Evolutionary conservation across 108 stramenopile genomes (phyloP).

Genomic region (Schizochytrium sp.): DNA sequence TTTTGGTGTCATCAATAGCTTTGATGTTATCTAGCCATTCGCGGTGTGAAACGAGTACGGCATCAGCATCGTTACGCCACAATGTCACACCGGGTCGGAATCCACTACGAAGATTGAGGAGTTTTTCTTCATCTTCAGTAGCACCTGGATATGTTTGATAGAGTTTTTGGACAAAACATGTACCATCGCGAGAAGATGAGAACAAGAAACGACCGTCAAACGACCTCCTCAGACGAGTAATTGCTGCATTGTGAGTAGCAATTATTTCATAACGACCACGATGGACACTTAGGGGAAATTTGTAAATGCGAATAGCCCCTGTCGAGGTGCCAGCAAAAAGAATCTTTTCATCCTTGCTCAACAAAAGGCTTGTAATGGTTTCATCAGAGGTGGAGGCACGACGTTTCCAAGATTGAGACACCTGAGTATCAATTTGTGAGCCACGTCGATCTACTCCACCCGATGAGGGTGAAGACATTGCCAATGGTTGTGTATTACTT

Average conservation of each 20-base stretch:
- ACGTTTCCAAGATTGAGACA: neutral
- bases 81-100: neutral
- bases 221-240: slow-evolving; percentile 42
- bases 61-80: slow-evolving; percentile 36
- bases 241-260: slow-evolving; percentile 5
- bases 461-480: neutral
- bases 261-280: neutral
- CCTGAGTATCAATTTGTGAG: neutral
- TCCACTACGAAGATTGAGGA: slow-evolving; percentile 24
- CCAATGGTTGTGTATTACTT: neutral
- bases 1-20: slow-evolving; percentile 1
- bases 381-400: neutral
- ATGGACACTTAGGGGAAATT: slow-evolving; percentile 60
- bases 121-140: neutral
- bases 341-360: slow-evolving; percentile 55
- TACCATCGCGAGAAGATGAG: slow-evolving; percentile 64
- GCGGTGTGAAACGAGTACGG: slow-evolving; percentile 37
- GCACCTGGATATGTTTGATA: slow-evolving; percentile 4
- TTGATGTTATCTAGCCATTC: slow-evolving; percentile 14
- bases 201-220: slow-evolving; percentile 58
- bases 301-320: slow-evolving; percentile 62
- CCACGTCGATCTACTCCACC: neutral
- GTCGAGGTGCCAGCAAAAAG: slow-evolving; percentile 64
- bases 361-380: slow-evolving; percentile 60
- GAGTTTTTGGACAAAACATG: slow-evolving; percentile 63